These are phyloP conservation scores for Gastrodia elata DNA, from an alignment of 106 monocot species.

Conservation along the genomic window DNA sequence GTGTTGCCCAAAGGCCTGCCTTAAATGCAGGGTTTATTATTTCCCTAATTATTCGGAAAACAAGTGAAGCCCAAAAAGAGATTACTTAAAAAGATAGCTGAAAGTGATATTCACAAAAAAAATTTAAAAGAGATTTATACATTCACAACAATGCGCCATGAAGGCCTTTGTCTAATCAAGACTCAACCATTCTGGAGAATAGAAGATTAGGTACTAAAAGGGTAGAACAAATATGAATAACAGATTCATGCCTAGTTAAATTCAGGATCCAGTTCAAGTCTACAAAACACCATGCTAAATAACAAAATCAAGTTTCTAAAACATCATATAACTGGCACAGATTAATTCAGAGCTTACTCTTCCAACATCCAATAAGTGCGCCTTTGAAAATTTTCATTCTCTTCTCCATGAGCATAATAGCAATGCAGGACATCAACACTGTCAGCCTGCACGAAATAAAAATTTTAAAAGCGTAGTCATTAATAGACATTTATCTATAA, in stretches of 20 bases:
- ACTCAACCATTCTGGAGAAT: not conserved
- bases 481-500: not conserved
- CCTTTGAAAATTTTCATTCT: constrained; percentile 82
- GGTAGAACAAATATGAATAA: too few relatives aligned
- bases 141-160: not conserved
- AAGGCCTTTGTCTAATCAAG: not conserved
- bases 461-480: not conserved
- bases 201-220: too few relatives aligned
- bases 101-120: not conserved
- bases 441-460: constrained; percentile 40
- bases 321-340: not conserved
- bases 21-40: too few relatives aligned
- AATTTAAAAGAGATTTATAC: not conserved
- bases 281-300: too few relatives aligned
- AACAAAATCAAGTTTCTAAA: not conserved
- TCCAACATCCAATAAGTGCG: constrained; percentile 92
- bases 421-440: constrained; percentile 94
- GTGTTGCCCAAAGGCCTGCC: too few relatives aligned
- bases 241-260: too few relatives aligned
- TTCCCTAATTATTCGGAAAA: too few relatives aligned
- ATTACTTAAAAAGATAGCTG: not conserved
- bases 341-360: constrained; percentile 16
- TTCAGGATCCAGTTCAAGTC: too few relatives aligned
- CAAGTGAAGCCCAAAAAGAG: not conserved
- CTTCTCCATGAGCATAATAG: constrained; percentile 98